Conservation (phyloP, 176 grass and related monocot species). For the Oryza officinalis region DNA sequence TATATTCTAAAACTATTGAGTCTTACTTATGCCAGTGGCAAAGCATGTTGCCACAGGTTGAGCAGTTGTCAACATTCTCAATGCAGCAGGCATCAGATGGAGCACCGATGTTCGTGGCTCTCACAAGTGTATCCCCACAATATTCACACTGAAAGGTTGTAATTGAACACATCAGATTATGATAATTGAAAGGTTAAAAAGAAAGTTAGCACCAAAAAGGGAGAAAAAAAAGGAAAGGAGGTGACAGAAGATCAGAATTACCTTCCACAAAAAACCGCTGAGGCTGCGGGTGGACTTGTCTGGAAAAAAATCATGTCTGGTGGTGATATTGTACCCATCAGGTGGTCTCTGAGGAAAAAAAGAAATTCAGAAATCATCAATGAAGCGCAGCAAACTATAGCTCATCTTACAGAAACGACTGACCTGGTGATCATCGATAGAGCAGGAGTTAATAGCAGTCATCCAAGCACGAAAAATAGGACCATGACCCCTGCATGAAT, state of each 20-base stretch:
- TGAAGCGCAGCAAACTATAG: not conserved
- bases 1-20: not conserved
- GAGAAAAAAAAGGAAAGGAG: not conserved
- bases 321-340: slow-evolving; percentile 67
- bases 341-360: slow-evolving; percentile 55
- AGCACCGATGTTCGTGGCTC: slow-evolving; percentile 31
- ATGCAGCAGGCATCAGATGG: slow-evolving; percentile 65
- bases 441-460: slow-evolving; percentile 66
- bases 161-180: slow-evolving; percentile 30
- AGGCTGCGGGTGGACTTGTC: slow-evolving; percentile 33
- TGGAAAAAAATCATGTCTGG: slow-evolving; percentile 58
- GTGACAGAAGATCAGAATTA: slow-evolving; percentile 31
- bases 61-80: slow-evolving; percentile 31
- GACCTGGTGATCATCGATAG: slow-evolving; percentile 52
- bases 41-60: slow-evolving; percentile 51
- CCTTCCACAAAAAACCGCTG: slow-evolving; percentile 50
- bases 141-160: slow-evolving; percentile 55
- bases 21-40: slow-evolving; percentile 81
- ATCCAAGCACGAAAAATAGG: slow-evolving; percentile 60
- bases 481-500: slow-evolving; percentile 56
- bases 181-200: slow-evolving; percentile 2
- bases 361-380: slow-evolving; percentile 28
- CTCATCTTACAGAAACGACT: slow-evolving; percentile 28
- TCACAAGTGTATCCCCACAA: slow-evolving; percentile 50
- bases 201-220: not conserved